These are phyloP conservation scores for Dactylellina cionopaga DNA, from an alignment of 2,329 filamentous ascomycete genomes.

Conservation along the genomic window DNA sequence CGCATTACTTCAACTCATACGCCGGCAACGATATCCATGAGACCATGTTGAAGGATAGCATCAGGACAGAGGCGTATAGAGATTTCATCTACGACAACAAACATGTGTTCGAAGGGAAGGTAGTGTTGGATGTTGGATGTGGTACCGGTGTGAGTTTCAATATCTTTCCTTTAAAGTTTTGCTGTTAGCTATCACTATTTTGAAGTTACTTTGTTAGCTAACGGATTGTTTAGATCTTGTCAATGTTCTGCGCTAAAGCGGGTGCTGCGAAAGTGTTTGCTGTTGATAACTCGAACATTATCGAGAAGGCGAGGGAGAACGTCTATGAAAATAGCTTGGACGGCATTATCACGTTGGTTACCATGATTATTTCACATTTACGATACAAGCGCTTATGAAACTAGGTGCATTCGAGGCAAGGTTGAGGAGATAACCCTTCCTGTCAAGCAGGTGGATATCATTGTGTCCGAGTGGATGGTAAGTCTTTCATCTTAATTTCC, in stretches of 20 bases:
- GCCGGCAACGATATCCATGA: constrained; percentile 89
- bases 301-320: constrained; percentile 85
- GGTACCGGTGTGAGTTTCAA: constrained; percentile 68
- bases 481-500: neutral
- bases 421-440: constrained; percentile 86
- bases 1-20: constrained; percentile 73
- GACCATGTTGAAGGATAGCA: constrained; percentile 89
- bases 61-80: constrained; percentile 89
- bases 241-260: constrained; percentile 92
- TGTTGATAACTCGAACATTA: constrained; percentile 91
- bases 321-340: constrained; percentile 81
- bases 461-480: constrained; percentile 94
- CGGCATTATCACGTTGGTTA: constrained; percentile 72
- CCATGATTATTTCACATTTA: constrained; percentile 2
- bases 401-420: constrained; percentile 77
- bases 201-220: neutral
- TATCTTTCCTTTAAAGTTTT: constrained; percentile 60
- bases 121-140: constrained; percentile 88
- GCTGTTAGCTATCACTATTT: too few species aligned
- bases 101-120: constrained; percentile 83
- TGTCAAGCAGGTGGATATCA: constrained; percentile 85
- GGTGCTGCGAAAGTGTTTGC: constrained; percentile 87
- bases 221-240: constrained; percentile 81
- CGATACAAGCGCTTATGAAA: neutral
- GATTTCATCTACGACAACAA: constrained; percentile 96